Conservation (phyloP, 371 early-diverging fungal genomes). For the Phascolomyces articulosus region DNA sequence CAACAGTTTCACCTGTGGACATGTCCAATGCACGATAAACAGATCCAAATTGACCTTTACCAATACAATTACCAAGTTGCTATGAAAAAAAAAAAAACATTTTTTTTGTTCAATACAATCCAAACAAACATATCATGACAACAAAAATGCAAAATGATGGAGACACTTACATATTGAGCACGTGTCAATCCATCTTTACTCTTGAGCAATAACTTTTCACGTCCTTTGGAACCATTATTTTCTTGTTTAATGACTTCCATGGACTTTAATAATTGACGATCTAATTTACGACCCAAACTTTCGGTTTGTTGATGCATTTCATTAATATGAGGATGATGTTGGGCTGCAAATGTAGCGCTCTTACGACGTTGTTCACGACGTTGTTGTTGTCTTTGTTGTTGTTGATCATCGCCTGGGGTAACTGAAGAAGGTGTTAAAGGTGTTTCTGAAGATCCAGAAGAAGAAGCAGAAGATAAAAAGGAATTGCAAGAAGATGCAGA, state of each 20-base stretch:
- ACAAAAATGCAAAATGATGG: too few species aligned
- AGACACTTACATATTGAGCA: constrained; percentile 30
- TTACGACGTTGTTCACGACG: constrained; percentile 23
- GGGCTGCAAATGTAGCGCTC: constrained; percentile 23
- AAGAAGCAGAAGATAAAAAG: constrained; percentile 21
- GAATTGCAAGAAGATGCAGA: constrained; percentile 27
- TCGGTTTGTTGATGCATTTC: constrained; percentile 14
- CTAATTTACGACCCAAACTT: constrained; percentile 37
- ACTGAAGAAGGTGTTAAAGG: constrained; percentile 14
- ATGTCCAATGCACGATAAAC: constrained; percentile 86
- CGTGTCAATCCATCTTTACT: constrained; percentile 27
- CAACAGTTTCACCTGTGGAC: constrained; percentile 85
- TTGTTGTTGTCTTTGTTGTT: neutral
- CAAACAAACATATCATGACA: too few species aligned
- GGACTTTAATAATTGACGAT: constrained; percentile 25
- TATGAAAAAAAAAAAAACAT: constrained; percentile 16
- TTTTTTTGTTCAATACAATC: neutral
- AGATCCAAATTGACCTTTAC: constrained; percentile 90
- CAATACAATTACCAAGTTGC: constrained; percentile 90
- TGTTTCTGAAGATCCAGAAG: constrained; percentile 9
- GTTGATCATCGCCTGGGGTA: neutral
- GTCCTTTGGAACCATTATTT: constrained; percentile 6
- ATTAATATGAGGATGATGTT: constrained; percentile 9
- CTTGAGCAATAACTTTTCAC: constrained; percentile 27
- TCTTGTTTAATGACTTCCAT: constrained; percentile 18